A percentile compares a stretch with the other conserved stretches of the same genome.
Evolutionary conservation across 306 rosid species (phyloP).

Genomic region (Cercis canadensis): DNA sequence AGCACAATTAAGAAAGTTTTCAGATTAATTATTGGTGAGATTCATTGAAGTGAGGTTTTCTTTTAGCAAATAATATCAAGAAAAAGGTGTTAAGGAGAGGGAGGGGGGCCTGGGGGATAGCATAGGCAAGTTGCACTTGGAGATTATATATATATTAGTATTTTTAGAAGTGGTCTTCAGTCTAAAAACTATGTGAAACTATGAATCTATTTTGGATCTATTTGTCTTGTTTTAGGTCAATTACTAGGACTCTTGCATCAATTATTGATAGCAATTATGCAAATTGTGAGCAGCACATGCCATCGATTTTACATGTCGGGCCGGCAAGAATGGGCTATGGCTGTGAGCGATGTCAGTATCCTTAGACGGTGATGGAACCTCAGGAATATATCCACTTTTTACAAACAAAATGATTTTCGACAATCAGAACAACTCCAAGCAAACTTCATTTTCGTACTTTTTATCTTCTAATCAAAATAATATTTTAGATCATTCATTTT

Average conservation of each 20-base stretch:
- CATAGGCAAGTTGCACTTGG: too few relatives aligned
- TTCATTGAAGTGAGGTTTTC: too few relatives aligned
- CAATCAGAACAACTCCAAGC: background rate
- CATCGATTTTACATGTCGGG: constrained; percentile 1
- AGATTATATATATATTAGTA: too few relatives aligned
- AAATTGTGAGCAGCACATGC: background rate
- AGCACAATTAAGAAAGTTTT: too few relatives aligned
- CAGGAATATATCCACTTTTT: background rate
- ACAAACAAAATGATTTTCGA: constrained; percentile 5
- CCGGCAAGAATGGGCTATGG: background rate
- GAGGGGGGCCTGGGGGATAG: too few relatives aligned
- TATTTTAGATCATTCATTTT: too few relatives aligned
- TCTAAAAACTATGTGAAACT: background rate
- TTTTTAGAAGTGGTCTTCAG: constrained; percentile 6
- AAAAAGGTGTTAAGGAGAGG: too few relatives aligned
- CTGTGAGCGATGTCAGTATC: constrained; percentile 12
- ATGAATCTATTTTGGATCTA: too few relatives aligned
- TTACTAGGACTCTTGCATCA: background rate
- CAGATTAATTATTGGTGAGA: too few relatives aligned
- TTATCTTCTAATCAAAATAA: too few relatives aligned
- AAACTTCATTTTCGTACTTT: background rate
- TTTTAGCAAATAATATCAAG: too few relatives aligned
- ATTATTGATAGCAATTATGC: constrained; percentile 18
- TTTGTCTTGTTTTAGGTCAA: constrained; percentile 25
- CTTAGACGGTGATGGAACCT: constrained; percentile 13